Percentiles rank a stretch among this genome's conserved stretches.
These are phyloP conservation scores for Euphrasia confusa DNA, from an alignment of 257 asterid species.

Conservation along the genomic window DNA sequence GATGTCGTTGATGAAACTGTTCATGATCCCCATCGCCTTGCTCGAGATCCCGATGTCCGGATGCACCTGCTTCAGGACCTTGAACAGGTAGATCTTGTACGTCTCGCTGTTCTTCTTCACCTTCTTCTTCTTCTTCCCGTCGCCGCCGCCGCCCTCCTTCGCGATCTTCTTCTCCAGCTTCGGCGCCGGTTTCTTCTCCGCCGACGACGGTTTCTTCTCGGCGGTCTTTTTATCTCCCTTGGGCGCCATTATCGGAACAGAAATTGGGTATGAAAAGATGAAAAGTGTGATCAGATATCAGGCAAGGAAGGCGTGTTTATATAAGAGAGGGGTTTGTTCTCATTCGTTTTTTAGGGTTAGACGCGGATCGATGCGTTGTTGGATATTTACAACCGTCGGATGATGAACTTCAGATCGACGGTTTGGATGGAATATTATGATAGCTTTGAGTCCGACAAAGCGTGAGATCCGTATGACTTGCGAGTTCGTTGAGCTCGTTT, in stretches of 20 bases:
- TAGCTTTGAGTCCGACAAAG: too few species aligned
- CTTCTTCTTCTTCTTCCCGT: constrained; percentile 36
- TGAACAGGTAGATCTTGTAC: constrained; percentile 42
- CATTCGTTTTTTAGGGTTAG: not conserved
- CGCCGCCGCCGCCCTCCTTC: constrained; percentile 28
- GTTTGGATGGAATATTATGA: not conserved
- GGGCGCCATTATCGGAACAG: constrained; percentile 30
- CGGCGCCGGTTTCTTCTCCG: constrained; percentile 34
- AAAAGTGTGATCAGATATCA: not conserved
- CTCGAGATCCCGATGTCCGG: constrained; percentile 8
- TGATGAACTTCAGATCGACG: not conserved
- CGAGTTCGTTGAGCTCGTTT: too few species aligned
- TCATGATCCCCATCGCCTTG: constrained; percentile 40
- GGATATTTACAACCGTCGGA: not conserved
- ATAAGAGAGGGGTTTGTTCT: not conserved
- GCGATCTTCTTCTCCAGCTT: constrained; percentile 32
- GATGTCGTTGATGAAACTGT: constrained; percentile 44
- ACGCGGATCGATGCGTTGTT: not conserved
- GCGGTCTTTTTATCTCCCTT: constrained; percentile 37
- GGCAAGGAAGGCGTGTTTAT: not conserved
- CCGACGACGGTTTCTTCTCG: not conserved
- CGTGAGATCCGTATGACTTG: too few species aligned
- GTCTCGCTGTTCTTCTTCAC: constrained; percentile 40
- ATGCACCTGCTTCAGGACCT: constrained; percentile 40
- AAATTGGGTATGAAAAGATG: not conserved